Evolutionary conservation across 495 filamentous ascomycete species (phyloP).

Genomic region (Apodospora peruviana): DNA sequence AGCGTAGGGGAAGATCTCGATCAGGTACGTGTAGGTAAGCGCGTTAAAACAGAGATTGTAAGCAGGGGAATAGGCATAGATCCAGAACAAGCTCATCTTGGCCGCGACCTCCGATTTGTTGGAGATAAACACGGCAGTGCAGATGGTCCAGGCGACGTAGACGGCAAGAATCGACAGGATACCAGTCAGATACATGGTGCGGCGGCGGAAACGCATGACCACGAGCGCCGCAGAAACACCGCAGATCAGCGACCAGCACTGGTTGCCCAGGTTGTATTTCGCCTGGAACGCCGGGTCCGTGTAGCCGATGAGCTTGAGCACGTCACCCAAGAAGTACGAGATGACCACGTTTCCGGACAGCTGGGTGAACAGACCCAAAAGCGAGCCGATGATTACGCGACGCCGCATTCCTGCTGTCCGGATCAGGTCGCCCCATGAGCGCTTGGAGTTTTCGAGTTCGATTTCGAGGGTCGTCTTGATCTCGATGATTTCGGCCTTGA

Average conservation of each 20-base stretch:
- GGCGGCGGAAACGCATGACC: slow-evolving; percentile 48
- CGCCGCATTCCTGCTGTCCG: slow-evolving; percentile 48
- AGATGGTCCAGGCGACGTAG: slow-evolving; percentile 57
- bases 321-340: slow-evolving; percentile 51
- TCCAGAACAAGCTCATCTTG: slow-evolving; percentile 51
- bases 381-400: slow-evolving; percentile 51
- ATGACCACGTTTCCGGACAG: slow-evolving; percentile 61
- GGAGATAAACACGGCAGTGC: slow-evolving; percentile 40
- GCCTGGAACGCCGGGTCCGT: slow-evolving; percentile 48
- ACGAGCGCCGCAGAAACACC: slow-evolving; percentile 50
- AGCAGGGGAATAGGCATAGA: slow-evolving; percentile 58
- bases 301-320: slow-evolving; percentile 45
- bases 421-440: slow-evolving; percentile 52
- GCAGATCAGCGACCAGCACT: slow-evolving; percentile 52
- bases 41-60: slow-evolving; percentile 65
- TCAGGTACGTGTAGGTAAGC: slow-evolving; percentile 61
- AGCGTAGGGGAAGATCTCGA: slow-evolving; percentile 61
- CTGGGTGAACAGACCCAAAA: slow-evolving; percentile 58
- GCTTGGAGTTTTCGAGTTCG: slow-evolving; percentile 50
- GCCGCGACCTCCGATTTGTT: slow-evolving; percentile 28
- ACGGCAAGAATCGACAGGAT: slow-evolving; percentile 49
- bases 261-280: slow-evolving; percentile 53
- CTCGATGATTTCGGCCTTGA: slow-evolving; percentile 53
- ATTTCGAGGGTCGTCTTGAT: slow-evolving; percentile 55
- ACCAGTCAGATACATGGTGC: slow-evolving; percentile 57